Evolutionary conservation across 257 asterid genomes (phyloP).

Genomic region (Verbascum thapsus): DNA sequence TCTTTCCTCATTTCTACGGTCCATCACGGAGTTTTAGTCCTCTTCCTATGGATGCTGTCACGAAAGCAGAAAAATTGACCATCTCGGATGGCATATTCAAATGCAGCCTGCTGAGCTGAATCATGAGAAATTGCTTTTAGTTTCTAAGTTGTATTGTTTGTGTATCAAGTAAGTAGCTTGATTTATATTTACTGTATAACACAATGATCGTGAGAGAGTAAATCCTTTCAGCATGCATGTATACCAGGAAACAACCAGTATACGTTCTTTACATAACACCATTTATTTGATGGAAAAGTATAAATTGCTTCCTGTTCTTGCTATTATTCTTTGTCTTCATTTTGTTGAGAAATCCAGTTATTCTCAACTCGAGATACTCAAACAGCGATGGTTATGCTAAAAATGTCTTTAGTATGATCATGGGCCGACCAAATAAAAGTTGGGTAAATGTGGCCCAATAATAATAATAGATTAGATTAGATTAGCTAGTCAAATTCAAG

Average conservation of each 20-base stretch:
- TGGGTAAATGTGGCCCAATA: no score
- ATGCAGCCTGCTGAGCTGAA: slow-evolving; percentile 53
- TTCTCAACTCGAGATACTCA: slow-evolving; percentile 57
- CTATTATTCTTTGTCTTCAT: slow-evolving; percentile 2
- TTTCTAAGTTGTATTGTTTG: neutral
- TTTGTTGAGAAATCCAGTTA: slow-evolving; percentile 36
- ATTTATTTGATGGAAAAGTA: no score
- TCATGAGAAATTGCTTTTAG: slow-evolving; percentile 1
- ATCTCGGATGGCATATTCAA: slow-evolving; percentile 49
- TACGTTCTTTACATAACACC: no score
- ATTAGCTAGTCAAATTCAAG: no score
- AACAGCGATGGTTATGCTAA: slow-evolving; percentile 52
- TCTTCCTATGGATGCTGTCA: slow-evolving; percentile 66
- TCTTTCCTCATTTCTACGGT: slow-evolving; percentile 92
- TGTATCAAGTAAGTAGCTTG: neutral
- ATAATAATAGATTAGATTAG: no score
- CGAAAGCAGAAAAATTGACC: slow-evolving; percentile 66
- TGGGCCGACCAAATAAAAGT: no score
- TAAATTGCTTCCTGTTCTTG: slow-evolving; percentile 5
- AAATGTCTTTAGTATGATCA: no score
- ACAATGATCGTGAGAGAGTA: neutral
- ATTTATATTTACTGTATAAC: neutral
- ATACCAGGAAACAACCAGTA: neutral
- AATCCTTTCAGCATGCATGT: neutral
- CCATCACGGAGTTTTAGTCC: slow-evolving; percentile 77